phyloP scores from a whole-genome alignment of 2,329 filamentous ascomycete genomes.

The Karstenula rhodostoma region DNA sequence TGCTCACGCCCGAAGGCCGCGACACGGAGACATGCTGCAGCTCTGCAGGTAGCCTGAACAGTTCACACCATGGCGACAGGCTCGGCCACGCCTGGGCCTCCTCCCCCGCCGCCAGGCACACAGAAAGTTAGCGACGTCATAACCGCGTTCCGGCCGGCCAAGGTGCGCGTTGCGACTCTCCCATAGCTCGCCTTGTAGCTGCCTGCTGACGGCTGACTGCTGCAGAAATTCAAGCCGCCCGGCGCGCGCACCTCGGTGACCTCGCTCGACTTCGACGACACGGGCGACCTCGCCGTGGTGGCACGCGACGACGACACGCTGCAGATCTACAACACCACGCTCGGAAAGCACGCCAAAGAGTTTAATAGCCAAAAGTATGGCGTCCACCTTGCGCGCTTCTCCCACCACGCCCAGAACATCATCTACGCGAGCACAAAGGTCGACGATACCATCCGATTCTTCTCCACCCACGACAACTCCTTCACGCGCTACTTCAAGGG shows the following conservation, averaged over 20 bases:
- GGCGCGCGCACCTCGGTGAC: slow-evolving; percentile 71
- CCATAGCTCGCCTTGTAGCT: slow-evolving; percentile 15
- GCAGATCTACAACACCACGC: slow-evolving; percentile 92
- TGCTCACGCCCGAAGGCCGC: background rate
- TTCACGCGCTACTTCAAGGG: slow-evolving; percentile 97
- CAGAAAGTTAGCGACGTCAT: slow-evolving; percentile 79
- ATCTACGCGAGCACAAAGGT: slow-evolving; percentile 96
- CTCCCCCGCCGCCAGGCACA: slow-evolving; percentile 45
- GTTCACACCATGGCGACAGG: slow-evolving; percentile 42
- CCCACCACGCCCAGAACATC: slow-evolving; percentile 88
- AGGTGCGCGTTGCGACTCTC: slow-evolving; percentile 61
- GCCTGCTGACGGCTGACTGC: slow-evolving; percentile 27
- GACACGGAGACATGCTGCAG: slow-evolving; percentile 10
- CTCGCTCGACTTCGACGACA: slow-evolving; percentile 95
- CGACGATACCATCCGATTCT: slow-evolving; percentile 87
- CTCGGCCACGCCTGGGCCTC: slow-evolving; percentile 42
- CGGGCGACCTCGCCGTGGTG: slow-evolving; percentile 89
- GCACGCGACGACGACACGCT: slow-evolving; percentile 94
- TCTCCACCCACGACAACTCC: slow-evolving; percentile 92
- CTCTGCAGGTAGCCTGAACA: slow-evolving; percentile 7
- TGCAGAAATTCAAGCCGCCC: slow-evolving; percentile 56
- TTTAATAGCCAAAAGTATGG: slow-evolving; percentile 97
- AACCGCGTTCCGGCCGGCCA: slow-evolving; percentile 77
- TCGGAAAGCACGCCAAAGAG: slow-evolving; percentile 87
- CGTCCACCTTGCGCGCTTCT: slow-evolving; percentile 91